Evolutionary conservation across 2,329 filamentous ascomycete species (phyloP).

Genomic region (Fusarium robinianum): DNA sequence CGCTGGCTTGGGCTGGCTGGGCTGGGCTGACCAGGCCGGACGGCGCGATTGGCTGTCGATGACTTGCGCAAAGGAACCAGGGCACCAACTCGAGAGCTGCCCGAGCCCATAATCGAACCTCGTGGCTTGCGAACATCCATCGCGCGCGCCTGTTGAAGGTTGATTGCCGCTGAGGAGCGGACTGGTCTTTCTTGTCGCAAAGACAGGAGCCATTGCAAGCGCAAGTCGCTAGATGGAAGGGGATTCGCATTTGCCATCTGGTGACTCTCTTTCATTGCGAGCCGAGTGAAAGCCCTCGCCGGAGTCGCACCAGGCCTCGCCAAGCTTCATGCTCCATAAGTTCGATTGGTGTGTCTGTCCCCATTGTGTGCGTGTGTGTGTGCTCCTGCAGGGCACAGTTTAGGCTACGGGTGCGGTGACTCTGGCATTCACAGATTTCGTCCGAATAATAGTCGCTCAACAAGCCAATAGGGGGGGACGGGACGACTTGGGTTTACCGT

Average conservation of each 20-base stretch:
- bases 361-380: slow-evolving; percentile 20
- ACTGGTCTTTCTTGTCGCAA: not conserved
- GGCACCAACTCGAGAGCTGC: slow-evolving; percentile 26
- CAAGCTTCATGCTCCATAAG: slow-evolving; percentile 19
- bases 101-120: slow-evolving; percentile 21
- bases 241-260: not conserved
- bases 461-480: no score
- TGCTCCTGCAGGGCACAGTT: slow-evolving; percentile 1
- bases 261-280: not conserved
- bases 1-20: no score
- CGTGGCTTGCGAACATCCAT: slow-evolving; percentile 12
- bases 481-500: no score
- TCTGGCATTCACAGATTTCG: slow-evolving; percentile 12
- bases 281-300: slow-evolving; percentile 17
- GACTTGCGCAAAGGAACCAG: slow-evolving; percentile 11
- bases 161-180: slow-evolving; percentile 12
- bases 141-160: slow-evolving; percentile 8
- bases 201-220: slow-evolving; percentile 15
- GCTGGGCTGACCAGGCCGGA: slow-evolving; percentile 25
- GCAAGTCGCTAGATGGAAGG: slow-evolving; percentile 10
- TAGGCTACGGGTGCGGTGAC: slow-evolving; percentile 18
- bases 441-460: slow-evolving; percentile 9
- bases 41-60: slow-evolving; percentile 30
- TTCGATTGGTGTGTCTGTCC: slow-evolving; percentile 24
- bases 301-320: slow-evolving; percentile 26